Evolutionary conservation across 2,329 filamentous ascomycete species (phyloP).

Genomic region (Stromatinia cepivora): DNA sequence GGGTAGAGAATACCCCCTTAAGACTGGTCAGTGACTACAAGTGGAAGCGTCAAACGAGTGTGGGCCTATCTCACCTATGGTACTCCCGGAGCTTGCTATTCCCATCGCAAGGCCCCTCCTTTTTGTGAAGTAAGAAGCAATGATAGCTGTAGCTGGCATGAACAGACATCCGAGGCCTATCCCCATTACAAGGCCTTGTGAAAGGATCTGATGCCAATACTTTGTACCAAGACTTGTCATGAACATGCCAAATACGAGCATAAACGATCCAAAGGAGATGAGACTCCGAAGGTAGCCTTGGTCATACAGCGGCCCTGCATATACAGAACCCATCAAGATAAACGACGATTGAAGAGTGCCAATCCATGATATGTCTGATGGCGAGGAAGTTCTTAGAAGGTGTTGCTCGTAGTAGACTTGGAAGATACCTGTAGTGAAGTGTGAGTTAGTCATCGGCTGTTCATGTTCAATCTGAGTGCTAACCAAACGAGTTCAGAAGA

Average conservation of each 20-base stretch:
- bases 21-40: no score
- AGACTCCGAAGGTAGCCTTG: not conserved
- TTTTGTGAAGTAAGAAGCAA: slow-evolving; percentile 4
- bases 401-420: not conserved
- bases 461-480: not conserved
- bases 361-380: slow-evolving; percentile 1
- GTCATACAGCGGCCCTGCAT: not conserved
- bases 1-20: slow-evolving; percentile 2
- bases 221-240: slow-evolving; percentile 11
- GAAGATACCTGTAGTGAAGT: not conserved
- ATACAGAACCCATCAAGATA: not conserved
- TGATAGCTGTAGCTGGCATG: not conserved
- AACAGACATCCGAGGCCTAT: slow-evolving; percentile 4
- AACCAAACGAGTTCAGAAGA: not conserved
- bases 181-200: not conserved
- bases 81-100: slow-evolving; percentile 1
- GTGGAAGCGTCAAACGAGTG: no score
- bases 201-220: not conserved
- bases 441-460: no score
- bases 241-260: slow-evolving; percentile 12
- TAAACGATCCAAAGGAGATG: not conserved
- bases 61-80: not conserved
- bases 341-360: not conserved
- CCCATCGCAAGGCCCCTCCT: slow-evolving; percentile 12
- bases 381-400: not conserved